Conservation (phyloP, 108 stramenopile genomes). For the Fragilariopsis cylindrus region DNA sequence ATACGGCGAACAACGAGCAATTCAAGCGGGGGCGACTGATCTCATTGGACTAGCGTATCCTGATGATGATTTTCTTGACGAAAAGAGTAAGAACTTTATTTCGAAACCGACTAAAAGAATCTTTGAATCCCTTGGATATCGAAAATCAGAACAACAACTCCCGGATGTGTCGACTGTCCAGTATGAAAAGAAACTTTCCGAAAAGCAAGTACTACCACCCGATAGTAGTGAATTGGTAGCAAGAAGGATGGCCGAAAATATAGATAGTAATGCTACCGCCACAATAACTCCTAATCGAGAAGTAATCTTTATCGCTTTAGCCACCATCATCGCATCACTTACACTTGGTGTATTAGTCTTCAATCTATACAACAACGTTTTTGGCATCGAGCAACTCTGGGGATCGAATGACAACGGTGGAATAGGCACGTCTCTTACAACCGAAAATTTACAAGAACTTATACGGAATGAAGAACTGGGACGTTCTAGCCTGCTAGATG, state of each 20-base stretch:
- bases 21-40: conserved; percentile 12
- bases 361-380: conserved; percentile 10
- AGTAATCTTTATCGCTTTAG: background rate
- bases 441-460: conserved; percentile 8
- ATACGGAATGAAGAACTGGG: conserved; percentile 17
- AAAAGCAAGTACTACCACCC: background rate
- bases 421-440: conserved; percentile 11
- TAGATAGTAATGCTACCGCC: too few species aligned
- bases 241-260: too few species aligned
- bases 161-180: conserved; percentile 12
- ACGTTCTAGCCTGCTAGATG: conserved; percentile 2
- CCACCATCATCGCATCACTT: background rate
- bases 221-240: background rate
- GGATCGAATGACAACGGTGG: conserved; percentile 18
- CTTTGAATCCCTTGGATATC: conserved; percentile 18
- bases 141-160: background rate
- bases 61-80: background rate
- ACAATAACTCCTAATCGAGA: background rate
- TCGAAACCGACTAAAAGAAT: background rate
- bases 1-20: conserved; percentile 15
- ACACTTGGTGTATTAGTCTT: background rate
- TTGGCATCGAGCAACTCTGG: conserved; percentile 15
- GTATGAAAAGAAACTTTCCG: conserved; percentile 17
- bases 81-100: background rate
- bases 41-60: conserved; percentile 23